Evolutionary conservation across 139 green algal genomes (phyloP), one percentile per base, ranked within the genome.

Genomic region (Astrephomene gubernaculifera): DNA sequence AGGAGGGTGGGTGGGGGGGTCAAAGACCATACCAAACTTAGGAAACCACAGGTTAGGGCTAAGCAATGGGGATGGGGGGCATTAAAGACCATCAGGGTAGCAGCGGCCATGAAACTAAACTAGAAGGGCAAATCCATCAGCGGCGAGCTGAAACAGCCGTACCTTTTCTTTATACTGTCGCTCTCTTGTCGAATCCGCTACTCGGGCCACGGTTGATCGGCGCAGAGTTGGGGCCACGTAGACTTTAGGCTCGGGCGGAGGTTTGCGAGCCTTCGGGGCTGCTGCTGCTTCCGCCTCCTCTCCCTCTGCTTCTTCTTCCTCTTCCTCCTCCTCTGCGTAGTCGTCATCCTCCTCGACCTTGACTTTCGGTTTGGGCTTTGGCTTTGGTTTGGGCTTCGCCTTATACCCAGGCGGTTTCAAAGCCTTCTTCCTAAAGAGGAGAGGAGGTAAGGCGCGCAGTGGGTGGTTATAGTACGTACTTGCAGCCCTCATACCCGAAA

Each of bases 151-250:
- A n/a, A n/a, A n/a, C n/a, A n/a, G n/a, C 44, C 72, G 25, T 27
- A 76, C 79, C 79, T 75, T 76, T 9, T 38, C 65, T 36, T 87
- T 86, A 64, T 60, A 64, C 71, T 86, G 29, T 1, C 88, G 73
- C 49, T 81, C 57, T 67, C 36, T 36, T 29, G 86, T 33, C 1
- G 85, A 60, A 24, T 86, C 85, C 52, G 81, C 85, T 4, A 86
- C 75, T 24, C 75, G 79, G n/a, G 75, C 43, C 6, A 82, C 73
- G 5, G 88, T 91, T 4, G 85, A 89, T 24, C 74, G 81, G 10
- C 88, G 80, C 39, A 91, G 81, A 6, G 88, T 88, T 2, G 88
- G 88, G 0, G 85, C 88, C 43, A 86, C 88, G 63, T 88, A 88
- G 12, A 71, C 38, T 10, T 81, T 61, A 1, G 82, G 78, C 71